phyloP scores from a whole-genome alignment of 495 filamentous ascomycete species.

The Aspergillus sclerotioniger region DNA sequence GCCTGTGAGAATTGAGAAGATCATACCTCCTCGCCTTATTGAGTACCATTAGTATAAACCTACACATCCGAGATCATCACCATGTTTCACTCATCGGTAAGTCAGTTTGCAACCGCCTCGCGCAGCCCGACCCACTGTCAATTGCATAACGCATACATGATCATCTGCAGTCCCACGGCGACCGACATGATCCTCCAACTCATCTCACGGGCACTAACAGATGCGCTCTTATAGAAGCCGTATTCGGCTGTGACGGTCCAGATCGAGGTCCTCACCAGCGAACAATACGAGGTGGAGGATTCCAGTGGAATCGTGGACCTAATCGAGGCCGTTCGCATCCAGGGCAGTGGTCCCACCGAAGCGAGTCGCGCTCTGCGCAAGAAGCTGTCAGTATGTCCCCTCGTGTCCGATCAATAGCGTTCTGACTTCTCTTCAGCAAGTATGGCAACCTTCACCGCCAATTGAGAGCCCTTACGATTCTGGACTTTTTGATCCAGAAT shows the following conservation, averaged over 20 bases:
- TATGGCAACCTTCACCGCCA: constrained; percentile 93
- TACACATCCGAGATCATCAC: constrained; percentile 8
- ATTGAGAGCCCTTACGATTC: constrained; percentile 81
- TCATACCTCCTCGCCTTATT: neutral
- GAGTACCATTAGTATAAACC: neutral
- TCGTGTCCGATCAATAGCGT: neutral
- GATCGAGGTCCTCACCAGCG: constrained; percentile 85
- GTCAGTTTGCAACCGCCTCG: constrained; percentile 9
- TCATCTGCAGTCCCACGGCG: neutral
- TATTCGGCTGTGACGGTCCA: constrained; percentile 94
- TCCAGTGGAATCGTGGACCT: constrained; percentile 89
- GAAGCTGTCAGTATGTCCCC: constrained; percentile 67
- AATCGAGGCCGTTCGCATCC: constrained; percentile 88
- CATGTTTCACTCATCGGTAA: constrained; percentile 45
- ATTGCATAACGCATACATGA: neutral
- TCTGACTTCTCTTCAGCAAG: constrained; percentile 55
- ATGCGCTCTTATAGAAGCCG: constrained; percentile 60
- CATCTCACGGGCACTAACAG: constrained; percentile 1
- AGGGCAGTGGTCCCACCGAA: constrained; percentile 83
- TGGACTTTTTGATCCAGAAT: constrained; percentile 94
- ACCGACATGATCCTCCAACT: neutral
- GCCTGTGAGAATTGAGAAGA: neutral
- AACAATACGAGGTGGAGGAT: constrained; percentile 87
- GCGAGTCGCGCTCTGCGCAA: constrained; percentile 91
- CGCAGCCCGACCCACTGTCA: neutral